These are phyloP conservation scores for Vaccinium corymbosum DNA, from an alignment of 148 eudicot species.

Conservation along the genomic window DNA sequence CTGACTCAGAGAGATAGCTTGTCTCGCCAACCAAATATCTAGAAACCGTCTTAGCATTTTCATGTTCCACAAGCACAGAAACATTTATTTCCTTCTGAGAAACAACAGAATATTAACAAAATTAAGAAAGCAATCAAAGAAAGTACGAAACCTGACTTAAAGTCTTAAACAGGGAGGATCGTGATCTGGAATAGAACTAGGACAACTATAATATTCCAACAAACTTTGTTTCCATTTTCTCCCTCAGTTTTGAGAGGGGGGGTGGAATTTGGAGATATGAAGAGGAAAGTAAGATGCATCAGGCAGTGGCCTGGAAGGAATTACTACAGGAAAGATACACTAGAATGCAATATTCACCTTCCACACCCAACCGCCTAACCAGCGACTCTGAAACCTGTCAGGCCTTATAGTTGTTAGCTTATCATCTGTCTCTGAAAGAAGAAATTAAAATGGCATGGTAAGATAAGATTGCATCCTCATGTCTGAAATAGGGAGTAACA, in stretches of 20 bases:
- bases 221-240: neutral
- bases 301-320: neutral
- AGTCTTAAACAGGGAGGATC: neutral
- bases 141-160: neutral
- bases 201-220: neutral
- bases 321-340: neutral
- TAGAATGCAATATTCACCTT: slow-evolving; percentile 31
- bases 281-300: neutral
- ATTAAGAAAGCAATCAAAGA: slow-evolving; percentile 16
- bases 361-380: slow-evolving; percentile 72
- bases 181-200: neutral
- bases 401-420: slow-evolving; percentile 18
- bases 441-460: slow-evolving; percentile 18
- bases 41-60: slow-evolving; percentile 24
- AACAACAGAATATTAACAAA: slow-evolving; percentile 7
- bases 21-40: slow-evolving; percentile 45
- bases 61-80: slow-evolving; percentile 21
- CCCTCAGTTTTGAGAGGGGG: neutral
- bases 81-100: slow-evolving; percentile 38
- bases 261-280: neutral
- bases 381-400: slow-evolving; percentile 53
- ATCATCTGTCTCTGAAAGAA: slow-evolving; percentile 29
- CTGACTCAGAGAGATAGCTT: slow-evolving; percentile 83
- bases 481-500: neutral
- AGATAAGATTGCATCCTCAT: slow-evolving; percentile 20